Percentiles rank a stretch among this genome's conserved stretches.
These are phyloP conservation scores for Erythrobasidium yunnanense DNA, from an alignment of 768 basidiomycete genomes.

Conservation along the genomic window DNA sequence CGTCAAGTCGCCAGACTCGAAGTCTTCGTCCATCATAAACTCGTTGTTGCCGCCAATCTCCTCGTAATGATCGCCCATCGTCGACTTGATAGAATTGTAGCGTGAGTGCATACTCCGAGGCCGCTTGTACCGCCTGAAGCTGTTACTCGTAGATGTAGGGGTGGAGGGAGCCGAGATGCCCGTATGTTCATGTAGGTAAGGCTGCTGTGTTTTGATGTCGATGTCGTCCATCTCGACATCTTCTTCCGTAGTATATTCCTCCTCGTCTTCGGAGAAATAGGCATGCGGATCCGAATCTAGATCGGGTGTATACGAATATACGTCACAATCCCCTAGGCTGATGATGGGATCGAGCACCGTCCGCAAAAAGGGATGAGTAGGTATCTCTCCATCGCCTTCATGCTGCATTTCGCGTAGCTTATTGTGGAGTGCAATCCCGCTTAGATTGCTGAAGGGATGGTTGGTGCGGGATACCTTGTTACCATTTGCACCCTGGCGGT, in stretches of 20 bases:
- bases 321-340: slow-evolving; percentile 80
- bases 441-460: slow-evolving; percentile 71
- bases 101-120: neutral
- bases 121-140: neutral
- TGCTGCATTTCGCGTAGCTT: neutral
- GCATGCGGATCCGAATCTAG: slow-evolving; percentile 90
- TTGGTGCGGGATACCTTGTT: too few species aligned
- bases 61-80: slow-evolving; percentile 21
- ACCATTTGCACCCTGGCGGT: too few species aligned
- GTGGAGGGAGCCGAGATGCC: neutral
- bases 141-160: neutral
- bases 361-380: slow-evolving; percentile 80
- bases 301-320: slow-evolving; percentile 87
- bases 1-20: neutral
- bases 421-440: neutral
- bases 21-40: neutral
- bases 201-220: neutral
- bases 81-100: neutral
- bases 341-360: slow-evolving; percentile 81
- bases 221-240: neutral
- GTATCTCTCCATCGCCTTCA: slow-evolving; percentile 6
- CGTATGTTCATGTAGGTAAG: neutral
- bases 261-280: slow-evolving; percentile 39
- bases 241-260: slow-evolving; percentile 5
- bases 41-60: slow-evolving; percentile 9